Base-by-base conservation (phyloP, 1,284 basidiomycete genomes). In the Sporisorium iseilematis-ciliati region DNA sequence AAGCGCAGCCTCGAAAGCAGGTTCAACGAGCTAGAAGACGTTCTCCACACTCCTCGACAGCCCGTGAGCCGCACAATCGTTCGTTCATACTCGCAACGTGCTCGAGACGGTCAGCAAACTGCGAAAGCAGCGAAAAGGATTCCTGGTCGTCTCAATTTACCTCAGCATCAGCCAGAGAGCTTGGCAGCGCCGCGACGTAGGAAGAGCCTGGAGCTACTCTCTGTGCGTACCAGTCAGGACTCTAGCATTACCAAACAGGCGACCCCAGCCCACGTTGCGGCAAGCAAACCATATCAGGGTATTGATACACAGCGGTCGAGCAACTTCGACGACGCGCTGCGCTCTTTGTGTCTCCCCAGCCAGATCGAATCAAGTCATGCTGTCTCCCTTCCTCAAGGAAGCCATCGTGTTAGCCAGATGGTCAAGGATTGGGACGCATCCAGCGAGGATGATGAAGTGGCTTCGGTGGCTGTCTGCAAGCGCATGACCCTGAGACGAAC, bases 81-180 rank as follows among this genome's bases (percentile, higher is more conserved):
- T 18, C 35, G 61, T 35, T 60, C 61, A 0, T 70, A 48, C 29
- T 70, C 67, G 16, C 61, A 65, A 31, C 53, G 62, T 25, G 55
- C 16, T 11, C 31, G 41, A 23, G 25, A 12, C 2, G 31, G 33
- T 21, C 31, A 18, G 25, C 12, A 61, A 46, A 20, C 43, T 8
- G 23, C 20, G n/a, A 31, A 42, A n/a, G 16, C 10, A n/a, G 10
- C 50, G 11, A 57, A 33, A 21, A 46, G 52, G 41, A 48, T 61
- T 11, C 68, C 68, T 1, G 54, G 62, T 46, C 62, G 68, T 31
- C 57, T 70, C 40, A 59, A 60, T 21, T 54, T 70, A n/a, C 68
- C 62, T 3, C n/a, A 45, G 23, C 48, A 18, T 4, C 25, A 43
- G 14, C 35, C 40, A 8, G 25, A 42, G 1, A 41, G 33, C 18